Percentiles rank a stretch among this genome's conserved stretches.
These are phyloP conservation scores for Peziza echinospora DNA, from an alignment of 495 filamentous ascomycete genomes.

Conservation along the genomic window DNA sequence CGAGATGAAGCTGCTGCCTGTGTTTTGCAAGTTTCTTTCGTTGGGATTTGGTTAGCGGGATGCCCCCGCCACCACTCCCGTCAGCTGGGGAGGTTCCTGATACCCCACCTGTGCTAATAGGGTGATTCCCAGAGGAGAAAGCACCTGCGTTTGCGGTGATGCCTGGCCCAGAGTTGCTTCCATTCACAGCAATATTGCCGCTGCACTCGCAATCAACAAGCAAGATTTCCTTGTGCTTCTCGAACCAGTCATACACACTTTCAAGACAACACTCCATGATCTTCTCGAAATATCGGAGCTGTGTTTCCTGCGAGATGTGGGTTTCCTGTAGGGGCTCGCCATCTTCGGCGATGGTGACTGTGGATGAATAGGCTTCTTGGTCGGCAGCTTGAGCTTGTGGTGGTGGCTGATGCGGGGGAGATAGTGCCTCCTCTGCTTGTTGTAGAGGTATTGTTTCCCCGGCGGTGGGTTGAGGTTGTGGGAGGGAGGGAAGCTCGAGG, in stretches of 20 bases:
- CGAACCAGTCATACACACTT: conserved; percentile 13
- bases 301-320: conserved; percentile 8
- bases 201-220: not conserved
- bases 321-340: conserved; percentile 10
- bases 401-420: not conserved
- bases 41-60: not conserved
- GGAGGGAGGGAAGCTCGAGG: not conserved
- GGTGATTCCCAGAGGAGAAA: too few species aligned
- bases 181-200: not conserved
- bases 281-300: conserved; percentile 13
- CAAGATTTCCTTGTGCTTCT: conserved; percentile 4
- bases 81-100: not conserved
- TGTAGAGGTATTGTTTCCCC: not conserved
- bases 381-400: not conserved
- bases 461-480: not conserved
- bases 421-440: not conserved
- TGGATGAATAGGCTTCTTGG: not conserved
- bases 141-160: not conserved
- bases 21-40: not conserved
- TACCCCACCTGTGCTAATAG: too few species aligned
- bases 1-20: not conserved
- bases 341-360: not conserved
- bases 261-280: conserved; percentile 13
- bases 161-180: not conserved
- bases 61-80: too few species aligned